Conservation (phyloP, 176 grass and related monocot genomes). For the Lolium perenne region DNA sequence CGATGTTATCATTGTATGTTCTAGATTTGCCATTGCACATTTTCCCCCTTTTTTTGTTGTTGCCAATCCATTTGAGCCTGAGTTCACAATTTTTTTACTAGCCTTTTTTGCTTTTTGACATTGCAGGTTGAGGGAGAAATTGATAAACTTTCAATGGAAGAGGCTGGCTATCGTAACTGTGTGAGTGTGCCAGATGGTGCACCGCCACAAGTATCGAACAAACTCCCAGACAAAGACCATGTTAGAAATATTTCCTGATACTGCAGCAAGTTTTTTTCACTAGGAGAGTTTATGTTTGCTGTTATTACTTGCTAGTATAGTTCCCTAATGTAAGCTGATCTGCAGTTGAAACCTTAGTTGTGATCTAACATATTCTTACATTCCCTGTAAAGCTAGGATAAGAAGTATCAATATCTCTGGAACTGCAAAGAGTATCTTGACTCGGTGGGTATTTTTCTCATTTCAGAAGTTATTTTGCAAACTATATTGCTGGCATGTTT, state of each 20-base stretch:
- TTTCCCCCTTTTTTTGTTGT: neutral
- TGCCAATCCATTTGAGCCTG: conserved; percentile 4
- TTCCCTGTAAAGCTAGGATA: conserved; percentile 96
- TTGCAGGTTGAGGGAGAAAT: conserved; percentile 94
- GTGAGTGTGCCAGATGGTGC: conserved; percentile 91
- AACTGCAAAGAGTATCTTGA: conserved; percentile 89
- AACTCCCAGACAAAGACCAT: conserved; percentile 57
- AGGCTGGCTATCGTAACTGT: conserved; percentile 88
- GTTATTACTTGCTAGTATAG: neutral
- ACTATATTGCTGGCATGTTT: conserved; percentile 11
- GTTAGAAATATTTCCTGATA: conserved; percentile 50
- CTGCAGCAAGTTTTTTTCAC: conserved; percentile 30
- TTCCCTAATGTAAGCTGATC: conserved; percentile 21
- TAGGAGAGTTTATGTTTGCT: conserved; percentile 16
- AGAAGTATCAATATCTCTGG: conserved; percentile 90
- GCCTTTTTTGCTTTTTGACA: conserved; percentile 3
- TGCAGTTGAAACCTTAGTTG: conserved; percentile 28
- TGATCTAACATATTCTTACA: conserved; percentile 50
- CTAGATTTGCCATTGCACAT: conserved; percentile 18
- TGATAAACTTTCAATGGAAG: conserved; percentile 98
- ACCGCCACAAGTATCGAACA: conserved; percentile 54
- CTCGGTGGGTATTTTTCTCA: conserved; percentile 58
- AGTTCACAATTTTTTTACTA: conserved; percentile 33
- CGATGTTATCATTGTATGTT: conserved; percentile 95
- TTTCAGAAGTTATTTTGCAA: conserved; percentile 17